phyloP scores from a whole-genome alignment of 768 basidiomycete species.

The Suillus occidentalis region DNA sequence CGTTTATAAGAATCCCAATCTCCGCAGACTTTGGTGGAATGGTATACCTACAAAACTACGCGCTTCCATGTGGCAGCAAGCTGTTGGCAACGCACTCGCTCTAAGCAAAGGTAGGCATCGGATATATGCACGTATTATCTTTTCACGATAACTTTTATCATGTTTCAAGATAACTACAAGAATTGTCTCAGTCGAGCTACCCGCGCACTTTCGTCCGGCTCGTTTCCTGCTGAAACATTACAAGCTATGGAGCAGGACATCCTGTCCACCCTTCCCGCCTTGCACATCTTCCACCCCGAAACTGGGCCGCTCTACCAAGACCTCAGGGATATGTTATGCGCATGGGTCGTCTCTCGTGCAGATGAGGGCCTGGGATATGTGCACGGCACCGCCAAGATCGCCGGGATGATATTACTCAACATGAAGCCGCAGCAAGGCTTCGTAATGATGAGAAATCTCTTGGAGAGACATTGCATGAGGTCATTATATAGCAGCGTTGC shows the following conservation, averaged over 20 bases:
- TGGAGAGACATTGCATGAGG: constrained; percentile 82
- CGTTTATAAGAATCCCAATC: constrained; percentile 60
- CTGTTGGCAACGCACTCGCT: constrained; percentile 81
- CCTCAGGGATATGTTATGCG: constrained; percentile 78
- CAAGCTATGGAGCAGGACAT: constrained; percentile 75
- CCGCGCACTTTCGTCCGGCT: constrained; percentile 60
- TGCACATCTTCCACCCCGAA: constrained; percentile 79
- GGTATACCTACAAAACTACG: constrained; percentile 85
- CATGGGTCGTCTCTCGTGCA: constrained; percentile 84
- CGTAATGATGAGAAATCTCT: constrained; percentile 78
- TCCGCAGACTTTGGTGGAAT: constrained; percentile 83
- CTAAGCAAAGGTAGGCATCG: constrained; percentile 69
- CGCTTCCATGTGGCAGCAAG: constrained; percentile 79
- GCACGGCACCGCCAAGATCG: constrained; percentile 66
- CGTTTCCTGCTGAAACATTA: constrained; percentile 66
- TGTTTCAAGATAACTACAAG: constrained; percentile 62
- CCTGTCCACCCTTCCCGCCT: constrained; percentile 63
- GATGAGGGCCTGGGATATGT: constrained; percentile 82
- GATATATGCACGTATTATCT: not conserved
- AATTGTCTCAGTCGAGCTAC: constrained; percentile 73
- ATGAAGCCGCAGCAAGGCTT: constrained; percentile 77
- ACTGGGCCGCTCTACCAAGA: constrained; percentile 81
- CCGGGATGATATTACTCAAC: constrained; percentile 84
- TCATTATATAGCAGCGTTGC: constrained; percentile 78
- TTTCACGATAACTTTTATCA: constrained; percentile 5